Evolutionary conservation across 768 basidiomycete species (phyloP), one percentile per base, ranked within the genome.

Genomic region (Calocera cornea): DNA sequence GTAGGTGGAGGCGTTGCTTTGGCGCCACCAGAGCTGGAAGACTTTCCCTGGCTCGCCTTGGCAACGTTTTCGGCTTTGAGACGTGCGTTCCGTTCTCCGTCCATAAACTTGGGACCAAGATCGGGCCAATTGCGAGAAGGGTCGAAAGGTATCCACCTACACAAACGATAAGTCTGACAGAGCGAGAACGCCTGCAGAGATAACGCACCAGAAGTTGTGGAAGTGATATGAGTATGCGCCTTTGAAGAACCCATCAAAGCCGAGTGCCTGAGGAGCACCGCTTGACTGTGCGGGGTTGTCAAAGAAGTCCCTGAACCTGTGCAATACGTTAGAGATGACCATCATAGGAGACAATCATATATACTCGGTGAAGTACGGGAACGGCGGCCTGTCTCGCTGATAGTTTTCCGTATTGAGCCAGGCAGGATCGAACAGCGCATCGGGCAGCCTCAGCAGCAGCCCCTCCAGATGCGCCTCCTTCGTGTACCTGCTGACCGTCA

Each of bases 171-270:
- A 54, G 7, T 33, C 34, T 31, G 66, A 68, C 27, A 3, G 33
- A 33, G 2, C 17, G 44, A 34, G 34, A 22, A 65, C 27, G 31
- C 12, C n/a, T 17, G 16, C 31, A 66, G 66, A 54, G 1, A 12
- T 17, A 7, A 74, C 84, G 66, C 66, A 90, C 92, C 92, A 94
- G 77, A 85, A 90, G 75, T 94, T 95, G 75, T 98, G 95, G 78
- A 89, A 97, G 76, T 97, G 94, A 76, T 98, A 98, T 1, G 90
- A 94, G 75, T 87, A 97, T 2, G 95, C 91, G 5, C 95, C 97
- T 68, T 85, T 86, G 83, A 95, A 99, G 82, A 98, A 99, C 11
- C 92, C 94, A 71, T 93, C 88, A 71, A 97, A 90, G 10, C 97
- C 97, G 17, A 92, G 79, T 16, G 89, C 90, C 71, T 89, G 86